Conservation (phyloP, 2,329 filamentous ascomycete genomes). For the Achaetomium macrosporum region DNA sequence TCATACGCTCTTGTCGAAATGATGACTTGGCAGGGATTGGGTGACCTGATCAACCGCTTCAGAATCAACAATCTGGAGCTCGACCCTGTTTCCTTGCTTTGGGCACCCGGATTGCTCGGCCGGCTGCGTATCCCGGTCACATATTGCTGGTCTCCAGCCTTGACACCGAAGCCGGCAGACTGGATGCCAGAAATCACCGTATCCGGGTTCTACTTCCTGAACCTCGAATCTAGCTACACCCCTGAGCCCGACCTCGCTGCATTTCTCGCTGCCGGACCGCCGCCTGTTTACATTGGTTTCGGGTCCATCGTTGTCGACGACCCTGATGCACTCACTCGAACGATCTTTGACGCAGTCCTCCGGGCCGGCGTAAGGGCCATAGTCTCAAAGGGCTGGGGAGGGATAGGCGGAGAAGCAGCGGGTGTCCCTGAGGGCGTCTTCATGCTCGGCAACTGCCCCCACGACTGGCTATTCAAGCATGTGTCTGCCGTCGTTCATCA, state of each 20-base stretch:
- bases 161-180: conserved; percentile 56
- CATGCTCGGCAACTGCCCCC: conserved; percentile 79
- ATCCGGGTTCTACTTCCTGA: conserved; percentile 71
- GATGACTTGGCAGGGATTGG: conserved; percentile 88
- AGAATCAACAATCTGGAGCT: conserved; percentile 68
- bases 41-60: conserved; percentile 87
- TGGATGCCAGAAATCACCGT: conserved; percentile 68
- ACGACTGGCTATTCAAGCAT: conserved; percentile 81
- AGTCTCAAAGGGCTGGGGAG: conserved; percentile 85
- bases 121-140: conserved; percentile 76
- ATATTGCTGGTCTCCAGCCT: conserved; percentile 82
- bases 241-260: conserved; percentile 59
- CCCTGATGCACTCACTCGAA: conserved; percentile 61
- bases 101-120: conserved; percentile 73
- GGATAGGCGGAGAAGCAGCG: conserved; percentile 65
- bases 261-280: conserved; percentile 62
- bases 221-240: conserved; percentile 58
- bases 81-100: conserved; percentile 71
- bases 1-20: conserved; percentile 82
- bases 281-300: conserved; percentile 78
- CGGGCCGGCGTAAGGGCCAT: conserved; percentile 67
- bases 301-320: conserved; percentile 78
- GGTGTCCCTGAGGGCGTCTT: conserved; percentile 70
- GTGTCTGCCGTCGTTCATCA: conserved; percentile 83
- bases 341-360: conserved; percentile 66